These are phyloP conservation scores for Scedosporium boydii DNA, from an alignment of 2,329 filamentous ascomycete species.

Conservation along the genomic window DNA sequence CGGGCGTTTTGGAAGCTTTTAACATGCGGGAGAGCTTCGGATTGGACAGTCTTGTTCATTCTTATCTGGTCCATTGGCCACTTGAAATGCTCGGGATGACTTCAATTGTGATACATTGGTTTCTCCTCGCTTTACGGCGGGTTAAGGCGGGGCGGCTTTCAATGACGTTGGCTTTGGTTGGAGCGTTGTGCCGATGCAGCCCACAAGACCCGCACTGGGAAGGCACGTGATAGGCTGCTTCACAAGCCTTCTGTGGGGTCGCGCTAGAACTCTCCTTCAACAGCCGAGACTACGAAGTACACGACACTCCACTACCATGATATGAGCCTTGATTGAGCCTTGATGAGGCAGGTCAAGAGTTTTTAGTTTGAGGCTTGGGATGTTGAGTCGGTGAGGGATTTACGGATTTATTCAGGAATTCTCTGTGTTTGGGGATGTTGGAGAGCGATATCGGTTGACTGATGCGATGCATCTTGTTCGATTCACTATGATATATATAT, in stretches of 20 bases:
- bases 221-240: not conserved
- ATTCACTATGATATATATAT: not conserved
- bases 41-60: not conserved
- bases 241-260: not conserved
- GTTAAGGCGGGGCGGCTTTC: not conserved
- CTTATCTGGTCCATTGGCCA: not conserved
- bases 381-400: too few relatives aligned
- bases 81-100: not conserved
- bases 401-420: too few relatives aligned
- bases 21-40: not conserved
- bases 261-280: not conserved
- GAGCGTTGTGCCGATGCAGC: not conserved
- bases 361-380: too few relatives aligned
- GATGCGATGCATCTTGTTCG: too few relatives aligned
- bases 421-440: too few relatives aligned
- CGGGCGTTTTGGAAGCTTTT: not conserved
- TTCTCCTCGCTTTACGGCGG: not conserved
- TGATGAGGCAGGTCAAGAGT: too few relatives aligned
- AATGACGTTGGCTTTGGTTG: not conserved
- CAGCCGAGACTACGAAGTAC: not conserved
- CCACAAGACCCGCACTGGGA: not conserved
- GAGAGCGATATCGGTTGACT: too few relatives aligned
- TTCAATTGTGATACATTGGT: not conserved
- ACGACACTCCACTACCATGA: not conserved
- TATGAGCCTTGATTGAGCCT: too few relatives aligned